These are phyloP conservation scores for Trichocomaceae sp. DNA, from an alignment of 2,329 filamentous ascomycete species.

Conservation along the genomic window DNA sequence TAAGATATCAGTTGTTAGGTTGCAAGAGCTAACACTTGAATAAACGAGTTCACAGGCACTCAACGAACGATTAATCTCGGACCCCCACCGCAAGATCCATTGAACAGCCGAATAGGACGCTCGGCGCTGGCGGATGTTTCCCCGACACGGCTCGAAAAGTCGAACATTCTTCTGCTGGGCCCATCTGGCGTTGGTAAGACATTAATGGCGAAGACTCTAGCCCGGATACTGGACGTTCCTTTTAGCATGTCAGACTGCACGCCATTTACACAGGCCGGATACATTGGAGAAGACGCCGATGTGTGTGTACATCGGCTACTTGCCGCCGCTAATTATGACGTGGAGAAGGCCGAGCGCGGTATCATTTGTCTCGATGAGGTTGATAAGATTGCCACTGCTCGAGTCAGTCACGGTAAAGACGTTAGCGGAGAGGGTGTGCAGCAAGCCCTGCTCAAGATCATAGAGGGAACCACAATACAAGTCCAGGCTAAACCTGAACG, in stretches of 20 bases:
- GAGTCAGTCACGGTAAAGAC: conserved; percentile 82
- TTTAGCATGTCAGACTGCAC: conserved; percentile 96
- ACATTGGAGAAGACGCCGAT: conserved; percentile 97
- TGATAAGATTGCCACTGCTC: conserved; percentile 89
- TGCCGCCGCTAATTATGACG: conserved; percentile 83
- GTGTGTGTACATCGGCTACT: conserved; percentile 85
- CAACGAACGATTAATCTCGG: conserved; percentile 44
- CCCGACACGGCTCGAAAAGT: conserved; percentile 81
- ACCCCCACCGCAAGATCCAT: conserved; percentile 21
- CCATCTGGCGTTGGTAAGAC: conserved; percentile 96
- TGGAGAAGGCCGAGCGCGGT: conserved; percentile 75
- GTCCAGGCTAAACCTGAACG: conserved; percentile 68
- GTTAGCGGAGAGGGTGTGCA: conserved; percentile 96
- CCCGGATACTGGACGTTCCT: conserved; percentile 86
- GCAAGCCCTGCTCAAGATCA: conserved; percentile 88
- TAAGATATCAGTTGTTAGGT: background rate
- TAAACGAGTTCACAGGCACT: conserved; percentile 59
- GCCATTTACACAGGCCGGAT: conserved; percentile 90
- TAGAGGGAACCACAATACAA: conserved; percentile 90
- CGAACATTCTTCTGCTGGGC: conserved; percentile 82
- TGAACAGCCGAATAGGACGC: conserved; percentile 21
- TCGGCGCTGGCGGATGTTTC: conserved; percentile 47
- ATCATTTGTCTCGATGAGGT: conserved; percentile 97
- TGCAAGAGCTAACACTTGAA: conserved; percentile 5
- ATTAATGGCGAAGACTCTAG: conserved; percentile 82